phyloP scores from a whole-genome alignment of 75 land plant genomes.

The Pseudotsuga menziesii region DNA sequence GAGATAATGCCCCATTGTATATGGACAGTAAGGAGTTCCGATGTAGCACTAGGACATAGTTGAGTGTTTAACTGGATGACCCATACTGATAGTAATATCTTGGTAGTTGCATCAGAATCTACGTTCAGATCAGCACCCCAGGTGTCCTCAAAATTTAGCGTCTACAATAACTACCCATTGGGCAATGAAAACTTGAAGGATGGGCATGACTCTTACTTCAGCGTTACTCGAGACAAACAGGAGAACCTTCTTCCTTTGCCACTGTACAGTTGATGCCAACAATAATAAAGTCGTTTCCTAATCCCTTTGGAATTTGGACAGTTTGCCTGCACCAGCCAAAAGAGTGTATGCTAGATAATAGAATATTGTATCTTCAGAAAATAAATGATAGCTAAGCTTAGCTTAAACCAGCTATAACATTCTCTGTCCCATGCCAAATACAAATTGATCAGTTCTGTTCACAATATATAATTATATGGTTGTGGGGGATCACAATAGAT shows the following conservation, averaged over 20 bases:
- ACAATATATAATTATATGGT: not conserved
- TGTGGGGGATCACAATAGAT: not conserved
- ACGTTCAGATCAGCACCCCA: not conserved
- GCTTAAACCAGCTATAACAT: not conserved
- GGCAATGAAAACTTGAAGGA: too few species aligned
- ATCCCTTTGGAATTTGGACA: not conserved
- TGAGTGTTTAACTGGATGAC: not conserved
- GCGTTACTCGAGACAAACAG: not conserved
- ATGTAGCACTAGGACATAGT: not conserved
- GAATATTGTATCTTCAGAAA: not conserved
- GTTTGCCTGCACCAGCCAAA: not conserved
- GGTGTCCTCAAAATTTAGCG: not conserved
- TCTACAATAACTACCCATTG: not conserved
- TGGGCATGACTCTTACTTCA: not conserved
- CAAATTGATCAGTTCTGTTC: not conserved
- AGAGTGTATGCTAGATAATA: not conserved
- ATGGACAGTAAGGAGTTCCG: slow-evolving; percentile 7
- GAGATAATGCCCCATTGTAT: not conserved
- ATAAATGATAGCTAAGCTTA: not conserved
- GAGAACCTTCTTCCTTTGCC: not conserved
- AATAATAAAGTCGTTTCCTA: not conserved
- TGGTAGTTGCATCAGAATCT: not conserved
- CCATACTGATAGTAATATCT: not conserved
- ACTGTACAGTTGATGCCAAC: not conserved
- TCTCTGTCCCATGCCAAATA: not conserved